Conservation (phyloP, 1,284 basidiomycete genomes). For the Coriolopsis trogii region DNA sequence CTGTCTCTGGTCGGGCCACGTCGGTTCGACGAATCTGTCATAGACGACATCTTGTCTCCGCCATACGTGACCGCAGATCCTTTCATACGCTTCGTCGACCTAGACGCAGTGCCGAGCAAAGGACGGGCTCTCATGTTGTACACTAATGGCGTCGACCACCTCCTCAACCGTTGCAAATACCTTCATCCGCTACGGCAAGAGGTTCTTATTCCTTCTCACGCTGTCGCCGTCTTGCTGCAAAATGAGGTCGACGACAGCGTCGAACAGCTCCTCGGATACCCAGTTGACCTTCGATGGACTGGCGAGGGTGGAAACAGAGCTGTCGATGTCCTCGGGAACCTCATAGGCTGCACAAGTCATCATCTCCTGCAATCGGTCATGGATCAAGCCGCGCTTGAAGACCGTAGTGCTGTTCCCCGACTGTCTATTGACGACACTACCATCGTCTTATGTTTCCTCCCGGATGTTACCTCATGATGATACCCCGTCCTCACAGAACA, state of each 20-base stretch:
- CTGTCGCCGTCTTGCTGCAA: slow-evolving; percentile 7
- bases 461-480: not conserved
- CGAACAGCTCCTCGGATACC: slow-evolving; percentile 7
- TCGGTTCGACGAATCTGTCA: not conserved
- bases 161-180: slow-evolving; percentile 5
- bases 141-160: slow-evolving; percentile 14
- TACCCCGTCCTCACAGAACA: no score
- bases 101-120: slow-evolving; percentile 3
- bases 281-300: slow-evolving; percentile 9
- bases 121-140: slow-evolving; percentile 11
- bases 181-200: not conserved
- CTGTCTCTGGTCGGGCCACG: not conserved
- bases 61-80: slow-evolving; percentile 13
- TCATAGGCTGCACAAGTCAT: slow-evolving; percentile 10
- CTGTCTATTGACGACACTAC: slow-evolving; percentile 18
- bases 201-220: slow-evolving; percentile 2
- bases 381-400: slow-evolving; percentile 4
- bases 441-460: slow-evolving; percentile 9
- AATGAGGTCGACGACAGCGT: slow-evolving; percentile 9
- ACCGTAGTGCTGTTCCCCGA: not conserved
- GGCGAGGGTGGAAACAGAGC: slow-evolving; percentile 7
- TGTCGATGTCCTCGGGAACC: slow-evolving; percentile 17
- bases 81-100: slow-evolving; percentile 11
- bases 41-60: slow-evolving; percentile 4
- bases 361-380: slow-evolving; percentile 7